These are phyloP conservation scores for Durusdinium trenchii DNA, from an alignment of 73 alveolate species.

Conservation along the genomic window DNA sequence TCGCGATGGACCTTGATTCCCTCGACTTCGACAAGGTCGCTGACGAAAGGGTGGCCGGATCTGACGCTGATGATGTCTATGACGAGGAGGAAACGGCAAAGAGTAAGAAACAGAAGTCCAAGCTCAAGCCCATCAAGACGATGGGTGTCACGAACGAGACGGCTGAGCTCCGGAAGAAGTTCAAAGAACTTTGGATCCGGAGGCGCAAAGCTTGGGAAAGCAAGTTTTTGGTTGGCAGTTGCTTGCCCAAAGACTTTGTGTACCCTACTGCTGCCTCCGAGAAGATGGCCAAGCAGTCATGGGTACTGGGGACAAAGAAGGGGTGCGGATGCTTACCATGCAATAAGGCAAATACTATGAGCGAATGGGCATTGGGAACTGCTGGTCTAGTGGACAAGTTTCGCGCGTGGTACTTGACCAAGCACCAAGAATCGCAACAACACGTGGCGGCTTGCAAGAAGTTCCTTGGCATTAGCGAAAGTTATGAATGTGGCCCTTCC, in stretches of 20 bases:
- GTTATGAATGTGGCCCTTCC: not conserved
- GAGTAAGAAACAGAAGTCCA: too few species aligned
- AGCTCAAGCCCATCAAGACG: too few species aligned
- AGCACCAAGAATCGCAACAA: slow-evolving; percentile 13
- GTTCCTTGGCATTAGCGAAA: slow-evolving; percentile 6
- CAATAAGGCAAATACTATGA: not conserved
- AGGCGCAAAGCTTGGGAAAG: not conserved
- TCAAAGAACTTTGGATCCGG: not conserved
- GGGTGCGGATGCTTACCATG: slow-evolving; percentile 24
- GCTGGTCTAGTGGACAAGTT: slow-evolving; percentile 21
- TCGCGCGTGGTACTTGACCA: not conserved
- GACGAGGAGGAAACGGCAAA: too few species aligned
- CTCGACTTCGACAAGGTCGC: too few species aligned
- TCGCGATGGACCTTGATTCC: too few species aligned
- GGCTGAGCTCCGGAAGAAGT: not conserved
- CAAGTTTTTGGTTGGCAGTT: slow-evolving; percentile 21
- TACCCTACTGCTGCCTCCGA: slow-evolving; percentile 41
- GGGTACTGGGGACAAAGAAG: not conserved
- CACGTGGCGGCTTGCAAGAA: not conserved
- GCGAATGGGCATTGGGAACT: not conserved
- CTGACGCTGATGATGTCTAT: too few species aligned
- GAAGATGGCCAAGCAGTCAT: not conserved
- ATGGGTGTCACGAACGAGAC: too few species aligned
- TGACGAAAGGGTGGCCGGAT: too few species aligned
- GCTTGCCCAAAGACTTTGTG: slow-evolving; percentile 10